phyloP scores from a whole-genome alignment of 306 rosid genomes.

The Cicer chorassanicum region DNA sequence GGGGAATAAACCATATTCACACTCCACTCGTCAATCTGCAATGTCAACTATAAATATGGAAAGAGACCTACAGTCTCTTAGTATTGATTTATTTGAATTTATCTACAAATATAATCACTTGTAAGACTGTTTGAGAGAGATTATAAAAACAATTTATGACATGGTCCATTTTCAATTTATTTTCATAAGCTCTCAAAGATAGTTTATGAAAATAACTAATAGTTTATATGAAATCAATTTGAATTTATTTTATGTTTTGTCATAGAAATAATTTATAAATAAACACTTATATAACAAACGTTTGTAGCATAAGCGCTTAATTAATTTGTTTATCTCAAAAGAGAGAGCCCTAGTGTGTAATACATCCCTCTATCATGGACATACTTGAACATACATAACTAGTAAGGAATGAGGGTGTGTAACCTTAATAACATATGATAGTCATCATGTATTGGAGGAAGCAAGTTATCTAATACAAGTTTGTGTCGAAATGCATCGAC shows the following conservation, averaged over 20 bases:
- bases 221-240: background rate
- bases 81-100: background rate
- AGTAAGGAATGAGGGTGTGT: background rate
- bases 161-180: background rate
- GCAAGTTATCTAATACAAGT: constrained; percentile 64
- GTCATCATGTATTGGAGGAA: constrained; percentile 74
- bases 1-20: constrained; percentile 14
- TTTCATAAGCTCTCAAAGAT: background rate
- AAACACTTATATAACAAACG: no score
- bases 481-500: constrained; percentile 75
- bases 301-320: no score
- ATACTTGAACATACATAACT: background rate
- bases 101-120: background rate
- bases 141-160: background rate
- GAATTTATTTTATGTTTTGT: background rate
- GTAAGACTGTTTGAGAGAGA: background rate
- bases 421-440: constrained; percentile 86
- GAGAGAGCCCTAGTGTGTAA: no score
- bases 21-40: background rate
- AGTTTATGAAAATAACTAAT: background rate
- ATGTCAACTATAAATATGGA: background rate
- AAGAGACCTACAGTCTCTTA: background rate
- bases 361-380: background rate
- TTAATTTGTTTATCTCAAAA: no score
- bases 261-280: background rate